Base-by-base conservation (phyloP, 1,139 yeast species). In the Nakaseomyces uthaithaninus region DNA sequence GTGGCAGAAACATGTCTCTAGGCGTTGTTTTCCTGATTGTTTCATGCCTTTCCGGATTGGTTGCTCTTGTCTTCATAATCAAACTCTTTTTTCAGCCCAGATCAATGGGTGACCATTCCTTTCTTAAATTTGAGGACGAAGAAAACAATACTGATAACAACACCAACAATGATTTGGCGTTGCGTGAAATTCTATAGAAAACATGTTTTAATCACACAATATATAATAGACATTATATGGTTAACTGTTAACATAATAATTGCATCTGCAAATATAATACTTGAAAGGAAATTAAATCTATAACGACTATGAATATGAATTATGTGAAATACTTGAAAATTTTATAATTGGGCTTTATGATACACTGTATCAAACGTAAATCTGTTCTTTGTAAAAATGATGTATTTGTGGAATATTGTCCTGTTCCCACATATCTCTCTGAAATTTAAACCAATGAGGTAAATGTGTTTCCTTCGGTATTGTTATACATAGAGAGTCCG, bases 1-100 rank as follows among this genome's bases (percentile, higher is more conserved):
- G 98, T 17, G 97, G 97, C 18, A 80, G 85, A 56, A 91, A 91
- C 62, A 68, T 77, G 41, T 89, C 89, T 56, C 65, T 91, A 52
- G 97, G 98, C 20, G 75, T 86, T 43, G 74, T 87, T 26, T 91
- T 95, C 81, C 75, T 91, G 55, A 93, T 77, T 12, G 94, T 85
- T 18, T 97, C 97, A n/a, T 94, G 87, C 2, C 64, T 89, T n/a
- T 83, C 71, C 11, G 57, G 69, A 2, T 39, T 69, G 10, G 69
- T 69, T 49, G 72, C 69, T 42, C 48, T 69, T 0, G 49, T 67
- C 2, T 72, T 73, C 46, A 52, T 72, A 42, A 51, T 69, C 28
- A 72, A 72, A 47, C 69, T 71, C 36, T 55, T 72, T 19, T 57
- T 72, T 30, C 70, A 64, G 40, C 72, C 76, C 12, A 64, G 74